Percentiles rank a stretch among this genome's conserved stretches.
phyloP scores from a whole-genome alignment of 2,329 filamentous ascomycete genomes.

The Macroventuria anomochaeta region DNA sequence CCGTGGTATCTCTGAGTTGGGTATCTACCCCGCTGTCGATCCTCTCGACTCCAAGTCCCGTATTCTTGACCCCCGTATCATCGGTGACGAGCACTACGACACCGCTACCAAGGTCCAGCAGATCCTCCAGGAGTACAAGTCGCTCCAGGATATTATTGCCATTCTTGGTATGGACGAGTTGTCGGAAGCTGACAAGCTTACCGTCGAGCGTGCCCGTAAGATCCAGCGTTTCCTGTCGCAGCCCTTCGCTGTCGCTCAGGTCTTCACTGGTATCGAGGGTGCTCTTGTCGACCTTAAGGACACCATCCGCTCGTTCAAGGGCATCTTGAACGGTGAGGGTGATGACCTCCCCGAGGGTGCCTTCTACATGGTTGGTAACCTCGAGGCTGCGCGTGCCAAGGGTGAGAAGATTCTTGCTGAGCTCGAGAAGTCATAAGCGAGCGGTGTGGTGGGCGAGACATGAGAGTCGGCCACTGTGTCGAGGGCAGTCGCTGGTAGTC shows the following conservation, averaged over 20 bases:
- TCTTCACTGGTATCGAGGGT: conserved; percentile 95
- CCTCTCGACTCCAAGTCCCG: conserved; percentile 99
- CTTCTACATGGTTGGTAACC: conserved; percentile 99
- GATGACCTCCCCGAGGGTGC: conserved; percentile 93
- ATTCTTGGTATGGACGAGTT: conserved; percentile 99
- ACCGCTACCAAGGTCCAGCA: conserved; percentile 95
- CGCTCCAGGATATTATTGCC: conserved; percentile 99
- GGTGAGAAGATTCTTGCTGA: conserved; percentile 99
- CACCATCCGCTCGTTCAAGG: conserved; percentile 97
- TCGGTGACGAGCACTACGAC: conserved; percentile 97
- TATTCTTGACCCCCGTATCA: conserved; percentile 98
- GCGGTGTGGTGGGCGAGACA: conserved; percentile 40
- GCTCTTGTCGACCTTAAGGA: conserved; percentile 98
- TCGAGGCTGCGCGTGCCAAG: conserved; percentile 91
- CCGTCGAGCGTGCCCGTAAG: conserved; percentile 99
- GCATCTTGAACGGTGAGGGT: conserved; percentile 92
- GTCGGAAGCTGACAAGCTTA: conserved; percentile 98
- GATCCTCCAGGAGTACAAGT: conserved; percentile 99
- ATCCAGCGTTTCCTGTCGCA: conserved; percentile 99
- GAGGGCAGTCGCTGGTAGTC: conserved; percentile 42
- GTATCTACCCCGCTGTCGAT: conserved; percentile 99
- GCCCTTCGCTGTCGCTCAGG: conserved; percentile 90
- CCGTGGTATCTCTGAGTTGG: conserved; percentile 99
- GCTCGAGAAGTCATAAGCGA: conserved; percentile 65
- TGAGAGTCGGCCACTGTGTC: conserved; percentile 45